Evolutionary conservation across 345 rosid genomes (phyloP), one percentile per base, ranked within the genome.

Genomic region (Anastatica hierochuntica): DNA sequence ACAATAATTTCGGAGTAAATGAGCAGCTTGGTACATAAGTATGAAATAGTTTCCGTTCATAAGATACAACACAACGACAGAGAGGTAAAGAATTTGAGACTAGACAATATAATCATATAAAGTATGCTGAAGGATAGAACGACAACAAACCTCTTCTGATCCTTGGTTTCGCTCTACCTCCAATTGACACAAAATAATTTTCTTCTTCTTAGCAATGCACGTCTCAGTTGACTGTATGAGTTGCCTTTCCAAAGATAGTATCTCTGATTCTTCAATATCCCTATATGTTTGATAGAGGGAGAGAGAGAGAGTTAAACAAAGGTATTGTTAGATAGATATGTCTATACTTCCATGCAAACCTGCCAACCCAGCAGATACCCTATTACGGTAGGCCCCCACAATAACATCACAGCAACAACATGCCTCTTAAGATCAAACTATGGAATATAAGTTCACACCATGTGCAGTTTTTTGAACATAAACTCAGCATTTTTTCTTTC

Each of bases 141-240:
- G 14, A 30, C 26, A 41, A 51, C 36, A 49, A 40, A 90, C 95
- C 90, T 90, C 90, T 40, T 81, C 84, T 30, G 88, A 79, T 60
- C 84, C 94, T 59, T 80, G 90, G 48, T 72, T 67, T 23, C 88
- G 85, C 31, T 84, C 90, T 74, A 90, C 81, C 76, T 86, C 97
- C 84, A 76, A 66, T 58, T 82, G 86, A 60, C 71, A 69, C 70
- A 90, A 79, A 57, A 86, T 76, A 38, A 84, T 86, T 73, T 80
- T 86, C 78, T 90, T 90, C 66, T 90, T 90, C 79, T 86, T 90
- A 14, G 75, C 58, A 35, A 82, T 72, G 63, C 90, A 90, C 50
- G 85, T 81, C 78, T 90, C 97, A 47, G 79, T 77, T 14, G 95
- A 85, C 48, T 90, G 95, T 86, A 85, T 77, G 59, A 85, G 63